phyloP scores from a whole-genome alignment of 331 rosid species.

The Pyrus hybrid region DNA sequence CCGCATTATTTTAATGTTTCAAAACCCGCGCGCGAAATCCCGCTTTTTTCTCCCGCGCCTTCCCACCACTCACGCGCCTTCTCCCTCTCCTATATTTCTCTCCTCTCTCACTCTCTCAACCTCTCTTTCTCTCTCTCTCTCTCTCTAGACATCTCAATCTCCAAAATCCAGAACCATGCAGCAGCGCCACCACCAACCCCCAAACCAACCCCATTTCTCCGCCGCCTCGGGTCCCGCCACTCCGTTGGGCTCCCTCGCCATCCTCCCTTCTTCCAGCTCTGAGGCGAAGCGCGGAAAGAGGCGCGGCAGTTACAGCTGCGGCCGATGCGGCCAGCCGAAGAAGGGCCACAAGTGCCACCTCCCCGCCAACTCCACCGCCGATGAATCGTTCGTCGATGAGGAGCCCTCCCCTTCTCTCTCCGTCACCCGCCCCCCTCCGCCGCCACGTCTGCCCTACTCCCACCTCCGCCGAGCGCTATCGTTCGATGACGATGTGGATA shows the following conservation, averaged over 20 bases:
- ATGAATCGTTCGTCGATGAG: not conserved
- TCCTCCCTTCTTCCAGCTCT: not conserved
- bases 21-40: slow-evolving; percentile 34
- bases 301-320: slow-evolving; percentile 83
- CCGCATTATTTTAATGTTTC: slow-evolving; percentile 1
- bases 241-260: slow-evolving; percentile 1
- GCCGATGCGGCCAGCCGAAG: slow-evolving; percentile 84
- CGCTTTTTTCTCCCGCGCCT: slow-evolving; percentile 24
- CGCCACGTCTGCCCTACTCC: slow-evolving; percentile 27
- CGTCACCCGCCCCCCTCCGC: slow-evolving; percentile 20
- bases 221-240: slow-evolving; percentile 9
- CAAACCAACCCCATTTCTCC: slow-evolving; percentile 22
- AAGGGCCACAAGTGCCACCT: slow-evolving; percentile 70
- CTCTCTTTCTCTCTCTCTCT: not conserved
- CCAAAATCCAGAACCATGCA: slow-evolving; percentile 28
- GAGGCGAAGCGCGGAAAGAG: slow-evolving; percentile 44
- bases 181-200: slow-evolving; percentile 19
- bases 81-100: not conserved
- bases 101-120: not conserved
- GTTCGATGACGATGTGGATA: slow-evolving; percentile 63
- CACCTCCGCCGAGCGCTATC: slow-evolving; percentile 75
- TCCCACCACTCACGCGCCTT: slow-evolving; percentile 9
- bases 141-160: slow-evolving; percentile 3
- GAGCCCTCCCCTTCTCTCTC: slow-evolving; percentile 22
- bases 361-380: slow-evolving; percentile 30